Evolutionary conservation across 2,329 filamentous ascomycete species (phyloP).

Genomic region (Xylaria sp.): DNA sequence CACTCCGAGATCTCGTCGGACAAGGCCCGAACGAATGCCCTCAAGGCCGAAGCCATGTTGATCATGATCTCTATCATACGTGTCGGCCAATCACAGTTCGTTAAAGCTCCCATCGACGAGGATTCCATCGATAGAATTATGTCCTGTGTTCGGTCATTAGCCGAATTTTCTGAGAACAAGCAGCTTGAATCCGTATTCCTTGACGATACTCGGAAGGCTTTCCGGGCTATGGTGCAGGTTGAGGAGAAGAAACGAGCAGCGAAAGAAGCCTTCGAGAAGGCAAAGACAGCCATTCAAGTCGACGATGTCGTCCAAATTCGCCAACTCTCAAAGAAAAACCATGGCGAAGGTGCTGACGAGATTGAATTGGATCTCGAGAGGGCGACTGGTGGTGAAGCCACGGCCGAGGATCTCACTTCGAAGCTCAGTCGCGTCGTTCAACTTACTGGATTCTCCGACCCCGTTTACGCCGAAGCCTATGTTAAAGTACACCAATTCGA

Average conservation of each 20-base stretch:
- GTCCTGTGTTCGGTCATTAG: slow-evolving; percentile 92
- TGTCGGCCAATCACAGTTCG: slow-evolving; percentile 98
- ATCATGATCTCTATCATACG: slow-evolving; percentile 99
- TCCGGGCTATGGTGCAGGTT: slow-evolving; percentile 95
- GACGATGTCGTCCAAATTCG: slow-evolving; percentile 95
- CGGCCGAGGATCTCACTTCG: slow-evolving; percentile 85
- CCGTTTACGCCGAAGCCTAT: slow-evolving; percentile 98
- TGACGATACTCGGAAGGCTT: slow-evolving; percentile 93
- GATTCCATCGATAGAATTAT: slow-evolving; percentile 99
- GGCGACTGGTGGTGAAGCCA: slow-evolving; percentile 89
- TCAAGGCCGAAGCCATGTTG: slow-evolving; percentile 96
- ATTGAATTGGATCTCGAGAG: slow-evolving; percentile 91
- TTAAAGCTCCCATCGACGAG: slow-evolving; percentile 96
- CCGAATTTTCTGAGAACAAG: slow-evolving; percentile 89
- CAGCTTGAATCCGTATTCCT: slow-evolving; percentile 93
- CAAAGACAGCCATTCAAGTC: slow-evolving; percentile 93
- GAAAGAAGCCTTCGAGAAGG: slow-evolving; percentile 91
- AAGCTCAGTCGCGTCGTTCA: slow-evolving; percentile 97
- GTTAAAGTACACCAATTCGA: slow-evolving; percentile 99
- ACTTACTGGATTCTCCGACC: slow-evolving; percentile 96
- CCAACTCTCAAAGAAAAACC: slow-evolving; percentile 92
- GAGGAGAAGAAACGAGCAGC: slow-evolving; percentile 98
- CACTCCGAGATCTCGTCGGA: slow-evolving; percentile 94
- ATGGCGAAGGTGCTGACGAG: slow-evolving; percentile 82
- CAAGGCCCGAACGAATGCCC: slow-evolving; percentile 86